Evolutionary conservation across 495 filamentous ascomycete genomes (phyloP).

Genomic region (Podospora sp.): DNA sequence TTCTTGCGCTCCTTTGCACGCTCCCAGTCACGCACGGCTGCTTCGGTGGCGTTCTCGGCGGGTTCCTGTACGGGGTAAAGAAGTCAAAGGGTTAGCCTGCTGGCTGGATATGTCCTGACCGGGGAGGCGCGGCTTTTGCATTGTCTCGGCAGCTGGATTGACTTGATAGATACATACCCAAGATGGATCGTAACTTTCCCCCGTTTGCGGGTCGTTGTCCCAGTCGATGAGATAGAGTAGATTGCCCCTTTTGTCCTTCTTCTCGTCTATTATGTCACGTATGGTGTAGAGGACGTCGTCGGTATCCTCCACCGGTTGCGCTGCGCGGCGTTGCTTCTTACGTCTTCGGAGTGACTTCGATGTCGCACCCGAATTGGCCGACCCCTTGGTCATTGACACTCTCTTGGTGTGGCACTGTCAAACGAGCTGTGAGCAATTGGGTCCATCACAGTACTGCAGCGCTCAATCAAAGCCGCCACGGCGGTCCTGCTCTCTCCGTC

Average conservation of each 20-base stretch:
- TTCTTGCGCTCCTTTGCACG: neutral
- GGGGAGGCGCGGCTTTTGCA: too few species aligned
- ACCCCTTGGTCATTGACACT: neutral
- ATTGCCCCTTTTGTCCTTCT: conserved; percentile 28
- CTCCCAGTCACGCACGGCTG: conserved; percentile 41
- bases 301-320: neutral
- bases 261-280: conserved; percentile 45
- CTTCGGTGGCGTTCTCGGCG: conserved; percentile 35
- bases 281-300: conserved; percentile 32
- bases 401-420: neutral
- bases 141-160: neutral
- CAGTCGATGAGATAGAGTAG: conserved; percentile 45
- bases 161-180: conserved; percentile 41
- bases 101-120: neutral
- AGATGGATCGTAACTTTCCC: conserved; percentile 37
- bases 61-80: conserved; percentile 36
- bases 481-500: neutral
- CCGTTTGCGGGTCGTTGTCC: conserved; percentile 41
- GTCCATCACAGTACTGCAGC: neutral
- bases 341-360: neutral
- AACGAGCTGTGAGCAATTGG: neutral
- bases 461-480: neutral
- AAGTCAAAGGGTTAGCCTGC: neutral
- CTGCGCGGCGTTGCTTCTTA: neutral
- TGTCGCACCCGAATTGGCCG: conserved; percentile 4